Conservation (phyloP, 768 basidiomycete genomes). For the Hysterangium stoloniferum region DNA sequence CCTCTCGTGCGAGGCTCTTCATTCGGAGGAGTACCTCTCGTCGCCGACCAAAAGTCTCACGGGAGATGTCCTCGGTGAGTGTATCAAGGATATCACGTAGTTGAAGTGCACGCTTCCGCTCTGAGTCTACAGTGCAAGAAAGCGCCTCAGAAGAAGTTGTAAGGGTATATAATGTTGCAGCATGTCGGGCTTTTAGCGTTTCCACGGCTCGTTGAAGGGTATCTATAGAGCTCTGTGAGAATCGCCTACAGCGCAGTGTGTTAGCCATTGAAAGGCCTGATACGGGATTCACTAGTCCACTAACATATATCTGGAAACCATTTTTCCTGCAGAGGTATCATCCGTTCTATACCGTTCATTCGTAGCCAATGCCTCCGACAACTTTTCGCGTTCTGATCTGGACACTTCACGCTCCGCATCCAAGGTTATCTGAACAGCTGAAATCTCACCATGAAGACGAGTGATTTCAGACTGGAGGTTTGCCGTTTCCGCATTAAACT, state of each 20-base stretch:
- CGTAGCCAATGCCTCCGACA: conserved; percentile 40
- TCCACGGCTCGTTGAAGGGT: conserved; percentile 53
- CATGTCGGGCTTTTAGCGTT: conserved; percentile 52
- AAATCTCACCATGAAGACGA: conserved; percentile 37
- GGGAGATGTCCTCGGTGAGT: conserved; percentile 59
- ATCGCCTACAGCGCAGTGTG: conserved; percentile 46
- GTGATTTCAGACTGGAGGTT: conserved; percentile 36
- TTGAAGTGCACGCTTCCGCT: conserved; percentile 36
- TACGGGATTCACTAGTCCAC: conserved; percentile 37
- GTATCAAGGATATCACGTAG: conserved; percentile 62
- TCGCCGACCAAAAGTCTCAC: conserved; percentile 65
- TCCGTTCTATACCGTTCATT: conserved; percentile 52
- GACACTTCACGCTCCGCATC: conserved; percentile 39
- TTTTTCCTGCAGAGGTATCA: conserved; percentile 69
- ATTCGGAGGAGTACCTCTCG: conserved; percentile 63
- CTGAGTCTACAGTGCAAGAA: conserved; percentile 35
- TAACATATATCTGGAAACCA: conserved; percentile 82
- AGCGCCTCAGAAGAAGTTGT: conserved; percentile 40
- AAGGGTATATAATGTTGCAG: conserved; percentile 51
- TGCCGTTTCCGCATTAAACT: conserved; percentile 43
- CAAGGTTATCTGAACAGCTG: conserved; percentile 31
- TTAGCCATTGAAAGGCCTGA: neutral
- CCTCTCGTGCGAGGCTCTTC: conserved; percentile 56
- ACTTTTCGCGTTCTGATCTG: conserved; percentile 35
- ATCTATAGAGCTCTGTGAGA: conserved; percentile 69